Base-by-base conservation (phyloP, 2,329 filamentous ascomycete species). In the Claviceps quebecensis region DNA sequence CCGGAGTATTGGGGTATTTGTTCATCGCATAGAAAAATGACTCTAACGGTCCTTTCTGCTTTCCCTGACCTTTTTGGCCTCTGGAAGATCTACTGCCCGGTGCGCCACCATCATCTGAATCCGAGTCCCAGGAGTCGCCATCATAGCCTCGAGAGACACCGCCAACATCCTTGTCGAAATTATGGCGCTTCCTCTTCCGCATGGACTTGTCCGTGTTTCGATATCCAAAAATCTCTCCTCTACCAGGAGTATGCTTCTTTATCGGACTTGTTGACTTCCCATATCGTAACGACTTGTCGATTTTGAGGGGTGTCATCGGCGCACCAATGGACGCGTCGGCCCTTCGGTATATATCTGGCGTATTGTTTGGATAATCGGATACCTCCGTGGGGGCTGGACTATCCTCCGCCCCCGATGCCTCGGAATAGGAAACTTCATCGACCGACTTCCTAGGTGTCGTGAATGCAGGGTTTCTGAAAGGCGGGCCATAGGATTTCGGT, bases 391-490 rank as follows among this genome's bases (percentile, higher is more conserved):
- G 66, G 26, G 75, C 76, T 17, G 80, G 80, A 55, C 80, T 83
- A 17, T 77, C 76, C 55, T 84, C 80, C 44, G 74, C 72, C 29
- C 74, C 73, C 3, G 78, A 81, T 41, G 69, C 67, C 58, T 81
- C 78, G 3, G 78, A 79, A 47, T 77, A 65, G 2, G 69, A 60
- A 16, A 73, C 67, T 37, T 77, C 71, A 38, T 82, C 77, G 53
- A 76, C 69, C 0, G 75, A 72, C 53, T 74, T 77, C 47, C 80
- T 75, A 0, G 80, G 80, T 0, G 80, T 84, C 2, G 76, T 81
- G 56, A 84, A 84, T 2, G 79, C 75, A 1, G 80, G 77, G 56
- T 83, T 83, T 22, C 80, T 75, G 55, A 83, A 83, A 0, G 73
- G 69, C 14, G 76, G 69, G 0, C 73, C 75, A 0, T 69, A 66